phyloP scores from a whole-genome alignment of 805 yeast genomes.

The Metschnikowia arizonensis region DNA sequence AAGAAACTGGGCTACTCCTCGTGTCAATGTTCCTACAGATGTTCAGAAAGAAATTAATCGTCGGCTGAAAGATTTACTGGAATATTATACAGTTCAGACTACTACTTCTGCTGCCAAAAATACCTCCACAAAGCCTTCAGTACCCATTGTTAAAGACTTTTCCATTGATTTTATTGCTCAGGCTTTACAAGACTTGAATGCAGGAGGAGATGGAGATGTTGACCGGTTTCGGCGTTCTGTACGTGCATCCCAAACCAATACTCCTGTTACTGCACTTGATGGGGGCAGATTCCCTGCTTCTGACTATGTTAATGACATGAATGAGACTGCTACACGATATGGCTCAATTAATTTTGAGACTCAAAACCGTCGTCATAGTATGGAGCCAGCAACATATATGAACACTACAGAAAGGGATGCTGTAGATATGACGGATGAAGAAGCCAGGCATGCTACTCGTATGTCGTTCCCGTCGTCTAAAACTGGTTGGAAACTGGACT shows the following conservation, averaged over 20 bases:
- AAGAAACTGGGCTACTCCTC: slow-evolving; percentile 44
- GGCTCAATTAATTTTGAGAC: slow-evolving; percentile 27
- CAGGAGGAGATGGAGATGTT: slow-evolving; percentile 44
- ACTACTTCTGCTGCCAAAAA: slow-evolving; percentile 19
- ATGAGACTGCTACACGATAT: slow-evolving; percentile 37
- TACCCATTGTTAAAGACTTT: slow-evolving; percentile 41
- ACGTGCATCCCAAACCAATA: slow-evolving; percentile 19
- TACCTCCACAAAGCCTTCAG: slow-evolving; percentile 25
- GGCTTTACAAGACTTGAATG: slow-evolving; percentile 42
- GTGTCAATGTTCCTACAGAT: slow-evolving; percentile 31
- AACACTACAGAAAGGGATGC: background rate
- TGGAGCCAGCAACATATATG: background rate
- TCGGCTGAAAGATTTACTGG: slow-evolving; percentile 18
- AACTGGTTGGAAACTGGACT: background rate
- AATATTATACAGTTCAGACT: slow-evolving; percentile 1
- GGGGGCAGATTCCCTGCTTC: slow-evolving; percentile 19
- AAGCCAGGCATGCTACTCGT: background rate
- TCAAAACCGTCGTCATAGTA: slow-evolving; percentile 3
- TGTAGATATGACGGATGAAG: background rate
- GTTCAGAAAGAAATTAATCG: slow-evolving; percentile 38
- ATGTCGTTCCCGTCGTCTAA: background rate
- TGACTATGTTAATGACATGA: slow-evolving; percentile 33
- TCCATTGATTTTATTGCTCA: slow-evolving; percentile 45
- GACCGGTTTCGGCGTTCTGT: slow-evolving; percentile 38
- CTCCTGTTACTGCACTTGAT: background rate